phyloP scores from a whole-genome alignment of 192 early-diverging fungal genomes.

The Coemansia sp. region DNA sequence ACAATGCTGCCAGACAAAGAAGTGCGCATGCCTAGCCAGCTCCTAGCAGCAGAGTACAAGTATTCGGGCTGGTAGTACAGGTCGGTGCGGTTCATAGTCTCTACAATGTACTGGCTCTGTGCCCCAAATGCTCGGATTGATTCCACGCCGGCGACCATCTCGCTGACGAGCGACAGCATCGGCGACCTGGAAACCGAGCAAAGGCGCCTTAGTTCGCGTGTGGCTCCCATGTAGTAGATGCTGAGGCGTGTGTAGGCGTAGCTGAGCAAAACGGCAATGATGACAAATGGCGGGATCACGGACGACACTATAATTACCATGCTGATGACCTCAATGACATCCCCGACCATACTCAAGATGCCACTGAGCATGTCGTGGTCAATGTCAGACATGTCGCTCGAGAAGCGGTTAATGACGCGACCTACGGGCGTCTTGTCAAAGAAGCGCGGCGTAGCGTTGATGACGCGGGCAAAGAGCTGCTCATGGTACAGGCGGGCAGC shows the following conservation, averaged over 20 bases:
- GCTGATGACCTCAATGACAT: conserved; percentile 47
- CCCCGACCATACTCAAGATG: conserved; percentile 47
- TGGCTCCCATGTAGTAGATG: conserved; percentile 62
- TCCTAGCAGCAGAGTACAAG: conserved; percentile 72
- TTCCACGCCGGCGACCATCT: conserved; percentile 61
- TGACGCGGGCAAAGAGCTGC: conserved; percentile 22
- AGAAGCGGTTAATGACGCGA: conserved; percentile 84
- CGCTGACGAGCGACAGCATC: conserved; percentile 69
- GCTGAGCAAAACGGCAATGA: conserved; percentile 59
- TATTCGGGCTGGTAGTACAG: conserved; percentile 75
- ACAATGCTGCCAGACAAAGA: conserved; percentile 69
- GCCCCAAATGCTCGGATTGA: conserved; percentile 78
- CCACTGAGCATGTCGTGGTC: conserved; percentile 59
- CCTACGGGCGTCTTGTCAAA: conserved; percentile 88
- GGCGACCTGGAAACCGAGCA: conserved; percentile 68
- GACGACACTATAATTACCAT: conserved; percentile 57
- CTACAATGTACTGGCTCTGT: conserved; percentile 40
- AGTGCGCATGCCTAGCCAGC: conserved; percentile 77
- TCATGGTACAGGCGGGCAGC: conserved; percentile 31
- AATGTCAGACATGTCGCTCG: conserved; percentile 76
- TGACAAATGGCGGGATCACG: conserved; percentile 68
- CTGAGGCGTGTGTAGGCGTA: conserved; percentile 61
- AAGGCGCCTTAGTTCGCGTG: conserved; percentile 80
- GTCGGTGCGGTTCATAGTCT: conserved; percentile 57
- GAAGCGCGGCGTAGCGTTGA: conserved; percentile 80